Evolutionary conservation across 495 filamentous ascomycete species (phyloP).

Genomic region (Lindgomyces ingoldianus): DNA sequence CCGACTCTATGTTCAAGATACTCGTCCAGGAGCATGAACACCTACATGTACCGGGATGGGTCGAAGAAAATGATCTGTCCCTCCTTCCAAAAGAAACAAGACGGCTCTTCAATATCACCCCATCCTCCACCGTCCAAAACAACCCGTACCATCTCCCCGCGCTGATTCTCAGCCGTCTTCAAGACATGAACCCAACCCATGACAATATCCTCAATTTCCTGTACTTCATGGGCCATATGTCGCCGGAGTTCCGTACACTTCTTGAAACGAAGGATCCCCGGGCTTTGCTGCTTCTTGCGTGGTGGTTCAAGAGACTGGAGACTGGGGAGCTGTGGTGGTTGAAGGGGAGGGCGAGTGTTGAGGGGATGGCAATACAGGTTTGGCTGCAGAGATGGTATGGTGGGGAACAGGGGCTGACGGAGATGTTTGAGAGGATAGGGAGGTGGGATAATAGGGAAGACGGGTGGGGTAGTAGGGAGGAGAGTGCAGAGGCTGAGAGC

Average conservation of each 20-base stretch:
- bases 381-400: conserved; percentile 26
- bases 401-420: neutral
- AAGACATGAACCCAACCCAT: conserved; percentile 37
- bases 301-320: conserved; percentile 48
- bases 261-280: conserved; percentile 46
- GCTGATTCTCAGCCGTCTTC: conserved; percentile 35
- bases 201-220: conserved; percentile 43
- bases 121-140: conserved; percentile 4
- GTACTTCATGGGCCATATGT: conserved; percentile 44
- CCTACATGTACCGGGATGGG: neutral
- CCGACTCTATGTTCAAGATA: conserved; percentile 42
- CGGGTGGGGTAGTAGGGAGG: too few species aligned
- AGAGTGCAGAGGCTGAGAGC: neutral
- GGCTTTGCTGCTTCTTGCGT: conserved; percentile 48
- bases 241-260: conserved; percentile 39
- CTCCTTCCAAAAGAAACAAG: neutral
- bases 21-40: neutral
- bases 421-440: conserved; percentile 13
- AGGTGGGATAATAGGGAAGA: neutral
- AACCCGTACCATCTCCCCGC: conserved; percentile 38
- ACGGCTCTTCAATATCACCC: conserved; percentile 5
- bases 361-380: conserved; percentile 44
- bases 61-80: conserved; percentile 2
- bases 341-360: conserved; percentile 42
- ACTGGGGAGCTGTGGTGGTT: conserved; percentile 47